These are phyloP conservation scores for Fusarium solani-melongenae DNA, from an alignment of 2,329 filamentous ascomycete species.

Conservation along the genomic window DNA sequence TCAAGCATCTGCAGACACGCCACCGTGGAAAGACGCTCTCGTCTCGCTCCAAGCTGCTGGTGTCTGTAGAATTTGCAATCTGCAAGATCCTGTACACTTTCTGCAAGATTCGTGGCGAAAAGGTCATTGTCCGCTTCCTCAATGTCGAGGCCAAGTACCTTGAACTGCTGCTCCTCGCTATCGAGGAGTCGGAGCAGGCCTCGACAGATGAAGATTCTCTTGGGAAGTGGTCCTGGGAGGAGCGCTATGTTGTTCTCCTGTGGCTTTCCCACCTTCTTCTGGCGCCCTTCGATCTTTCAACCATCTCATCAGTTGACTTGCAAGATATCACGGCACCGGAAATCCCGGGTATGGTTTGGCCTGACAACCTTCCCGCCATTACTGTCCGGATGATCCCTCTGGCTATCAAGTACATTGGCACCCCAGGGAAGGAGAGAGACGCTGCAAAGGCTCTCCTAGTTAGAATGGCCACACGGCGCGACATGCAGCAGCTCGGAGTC, in stretches of 20 bases:
- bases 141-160: slow-evolving; percentile 90
- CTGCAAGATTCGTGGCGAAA: slow-evolving; percentile 94
- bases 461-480: slow-evolving; percentile 81
- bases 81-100: slow-evolving; percentile 87
- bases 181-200: slow-evolving; percentile 69
- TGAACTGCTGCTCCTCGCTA: slow-evolving; percentile 79
- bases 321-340: slow-evolving; percentile 57
- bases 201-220: slow-evolving; percentile 28
- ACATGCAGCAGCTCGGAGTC: slow-evolving; percentile 85
- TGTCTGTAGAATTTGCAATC: slow-evolving; percentile 75
- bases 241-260: slow-evolving; percentile 85
- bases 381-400: slow-evolving; percentile 76
- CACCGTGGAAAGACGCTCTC: slow-evolving; percentile 52
- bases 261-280: slow-evolving; percentile 88
- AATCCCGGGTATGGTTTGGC: slow-evolving; percentile 65
- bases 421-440: slow-evolving; percentile 87
- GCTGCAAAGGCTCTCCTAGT: slow-evolving; percentile 87
- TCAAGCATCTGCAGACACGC: slow-evolving; percentile 69
- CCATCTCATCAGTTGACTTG: slow-evolving; percentile 75
- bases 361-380: slow-evolving; percentile 73
- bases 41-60: slow-evolving; percentile 54
- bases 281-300: slow-evolving; percentile 89
- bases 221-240: slow-evolving; percentile 78
- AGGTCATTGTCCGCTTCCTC: slow-evolving; percentile 90
- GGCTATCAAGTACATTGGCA: slow-evolving; percentile 76